Base-by-base conservation (phyloP, 1,284 basidiomycete species). In the Chiua sp. region DNA sequence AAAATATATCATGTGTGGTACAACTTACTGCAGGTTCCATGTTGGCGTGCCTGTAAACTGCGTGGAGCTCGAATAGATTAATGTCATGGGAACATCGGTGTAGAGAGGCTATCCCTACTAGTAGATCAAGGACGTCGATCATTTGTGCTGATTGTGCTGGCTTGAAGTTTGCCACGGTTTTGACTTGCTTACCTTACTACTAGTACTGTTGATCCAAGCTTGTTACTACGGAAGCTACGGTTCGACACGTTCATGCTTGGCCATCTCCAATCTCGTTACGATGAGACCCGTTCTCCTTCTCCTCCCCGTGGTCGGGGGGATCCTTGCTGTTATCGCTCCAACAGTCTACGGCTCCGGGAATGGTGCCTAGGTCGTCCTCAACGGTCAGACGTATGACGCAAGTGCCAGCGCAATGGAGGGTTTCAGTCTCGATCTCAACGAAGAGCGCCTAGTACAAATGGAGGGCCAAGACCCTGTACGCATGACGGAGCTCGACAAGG, bases 401-500 rank as follows among this genome's bases (percentile, higher is more conserved):
- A 65, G 59, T 52, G 56, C 71, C n/a, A 54, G 48, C 47, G 23
- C 57, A 15, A 61, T 50, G 49, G 57, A 64, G 26, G 84, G 81
- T 30, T 81, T 83, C 71, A 77, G 77, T 66, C 77, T 94, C 59
- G 87, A 94, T 76, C 79, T 96, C 57, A 79, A 83, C 63, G 90
- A 86, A 58, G 79, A 80, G 59, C 85, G 94, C 55, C 82, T 95
- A 51, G 87, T 96, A 52, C 86, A 93, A 73, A 80, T 93, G 68
- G 84, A 88, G 59, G 88, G 85, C 53, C 77, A 85, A 62, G 77
- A 79, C 15, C 90, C 91, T 23, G 81, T 88, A 35, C 90, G 87
- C 87, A 88, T 94, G 77, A 86, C 92, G 16, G 94, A 96, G 75
- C 78, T 90, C 37, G 87, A 95, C 67, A 96, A 93, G 87, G 91